These are phyloP conservation scores for Carex pumila DNA, from an alignment of 176 grass and related monocot genomes.

Conservation along the genomic window DNA sequence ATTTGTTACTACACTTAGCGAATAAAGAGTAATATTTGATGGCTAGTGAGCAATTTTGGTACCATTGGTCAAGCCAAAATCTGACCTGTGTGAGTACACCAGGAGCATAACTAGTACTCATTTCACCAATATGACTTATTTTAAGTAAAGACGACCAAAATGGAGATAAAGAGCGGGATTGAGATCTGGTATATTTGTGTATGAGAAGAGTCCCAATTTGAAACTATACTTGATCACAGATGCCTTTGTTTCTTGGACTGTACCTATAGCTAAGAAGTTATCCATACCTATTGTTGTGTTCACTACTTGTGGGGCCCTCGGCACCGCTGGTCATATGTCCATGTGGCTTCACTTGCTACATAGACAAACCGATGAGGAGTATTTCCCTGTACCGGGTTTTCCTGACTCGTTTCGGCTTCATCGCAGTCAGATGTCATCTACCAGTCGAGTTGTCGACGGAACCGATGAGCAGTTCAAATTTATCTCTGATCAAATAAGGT, in stretches of 20 bases:
- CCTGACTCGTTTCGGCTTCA: constrained; percentile 6
- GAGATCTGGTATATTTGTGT: too few relatives aligned
- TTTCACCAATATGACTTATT: too few relatives aligned
- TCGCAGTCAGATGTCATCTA: background rate
- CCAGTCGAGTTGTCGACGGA: background rate
- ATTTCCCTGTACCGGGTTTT: constrained; percentile 11
- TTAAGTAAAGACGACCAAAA: too few relatives aligned
- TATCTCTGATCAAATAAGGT: background rate
- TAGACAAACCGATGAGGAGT: constrained; percentile 18
- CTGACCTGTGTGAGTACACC: too few relatives aligned
- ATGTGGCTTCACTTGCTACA: constrained; percentile 27
- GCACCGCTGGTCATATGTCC: constrained; percentile 21
- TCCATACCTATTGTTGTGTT: constrained; percentile 31
- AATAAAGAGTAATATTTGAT: too few relatives aligned
- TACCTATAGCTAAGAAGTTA: constrained; percentile 9
- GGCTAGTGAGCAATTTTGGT: too few relatives aligned
- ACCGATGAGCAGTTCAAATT: background rate
- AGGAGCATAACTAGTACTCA: too few relatives aligned
- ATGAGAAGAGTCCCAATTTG: too few relatives aligned
- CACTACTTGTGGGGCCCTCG: constrained; percentile 30
- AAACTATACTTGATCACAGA: constrained; percentile 46
- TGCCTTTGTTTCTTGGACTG: constrained; percentile 37
- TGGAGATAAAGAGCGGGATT: too few relatives aligned
- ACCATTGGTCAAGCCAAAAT: too few relatives aligned
- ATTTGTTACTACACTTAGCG: too few relatives aligned